Evolutionary conservation across 306 rosid species (phyloP), one percentile per base, ranked within the genome.

Genomic region (Medicago lupulina): DNA sequence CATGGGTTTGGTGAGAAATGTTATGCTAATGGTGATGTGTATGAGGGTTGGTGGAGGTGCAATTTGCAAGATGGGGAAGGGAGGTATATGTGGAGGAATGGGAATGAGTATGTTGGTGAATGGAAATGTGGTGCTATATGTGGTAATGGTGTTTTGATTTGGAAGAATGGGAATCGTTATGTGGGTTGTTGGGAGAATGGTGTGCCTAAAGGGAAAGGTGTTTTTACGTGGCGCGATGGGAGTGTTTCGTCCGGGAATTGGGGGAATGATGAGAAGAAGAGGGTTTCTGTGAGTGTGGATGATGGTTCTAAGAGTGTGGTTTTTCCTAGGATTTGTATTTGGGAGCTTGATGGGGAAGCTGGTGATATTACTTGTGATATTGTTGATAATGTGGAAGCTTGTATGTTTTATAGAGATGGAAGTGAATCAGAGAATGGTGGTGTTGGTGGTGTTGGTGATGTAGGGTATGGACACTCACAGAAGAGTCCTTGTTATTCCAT

Each of bases 271-370:
- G 59, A 58, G 31, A 67, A 61, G 60, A 87, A 82, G 75, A 81
- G 85, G 59, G 79, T 75, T 38, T 87, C 90, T 0, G 76, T 80
- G 36, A 34, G 15, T 19, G 0, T 15, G 23, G 69, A 3, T 31
- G 88, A 87, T 80, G 88, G 78, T 11, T 74, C 46, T 3, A 84
- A 57, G 86, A 81, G 74, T 67, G 85, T 80, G 61, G 76, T 71
- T 49, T 82, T 87, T 43, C 87, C 88, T 0, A 78, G 88, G 80
- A 85, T 87, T 74, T 87, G 88, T 25, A 87, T 87, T 18, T 87
- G 88, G 91, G 91, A 87, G 44, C 61, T 87, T 36, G 91, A 87
- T 74, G 88, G 87, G 1, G 91, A 87, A 83, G 91, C 91, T 31
- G 91, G 91, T 7, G 91, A 87, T 73, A 87, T 87, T 3, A 85